Conservation (phyloP, 495 filamentous ascomycete genomes). For the Lichina pygmaea region DNA sequence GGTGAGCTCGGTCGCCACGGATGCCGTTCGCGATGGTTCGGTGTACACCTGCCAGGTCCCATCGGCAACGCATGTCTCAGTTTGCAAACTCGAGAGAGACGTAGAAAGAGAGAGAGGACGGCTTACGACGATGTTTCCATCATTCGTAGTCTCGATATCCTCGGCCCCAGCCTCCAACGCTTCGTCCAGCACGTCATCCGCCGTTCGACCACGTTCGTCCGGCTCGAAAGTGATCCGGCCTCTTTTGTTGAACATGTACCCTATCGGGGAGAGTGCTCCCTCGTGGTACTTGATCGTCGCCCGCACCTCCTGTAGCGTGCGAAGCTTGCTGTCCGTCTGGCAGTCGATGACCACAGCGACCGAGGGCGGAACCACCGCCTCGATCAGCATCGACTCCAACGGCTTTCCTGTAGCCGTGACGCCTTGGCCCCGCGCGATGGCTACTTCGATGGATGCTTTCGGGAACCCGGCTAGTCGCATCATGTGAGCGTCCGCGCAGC, state of each 20-base stretch:
- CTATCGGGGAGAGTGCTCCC: conserved; percentile 42
- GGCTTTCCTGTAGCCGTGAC: conserved; percentile 37
- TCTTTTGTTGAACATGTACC: conserved; percentile 60
- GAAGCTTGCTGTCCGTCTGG: conserved; percentile 54
- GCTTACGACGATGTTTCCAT: conserved; percentile 30
- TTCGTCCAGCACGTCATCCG: conserved; percentile 58
- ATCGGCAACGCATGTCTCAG: not conserved
- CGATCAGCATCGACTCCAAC: conserved; percentile 50
- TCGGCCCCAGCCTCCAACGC: conserved; percentile 67
- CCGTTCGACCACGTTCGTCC: conserved; percentile 22
- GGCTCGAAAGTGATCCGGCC: conserved; percentile 44
- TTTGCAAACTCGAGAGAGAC: no score
- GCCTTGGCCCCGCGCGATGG: conserved; percentile 72
- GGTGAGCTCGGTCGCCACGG: conserved; percentile 32
- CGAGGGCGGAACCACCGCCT: conserved; percentile 54
- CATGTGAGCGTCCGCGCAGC: not conserved
- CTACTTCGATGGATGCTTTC: conserved; percentile 56
- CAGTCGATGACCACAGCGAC: conserved; percentile 63
- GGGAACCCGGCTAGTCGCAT: conserved; percentile 34
- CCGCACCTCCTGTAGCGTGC: conserved; percentile 45
- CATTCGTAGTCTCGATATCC: conserved; percentile 46
- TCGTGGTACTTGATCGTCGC: conserved; percentile 35
- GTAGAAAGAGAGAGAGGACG: not conserved
- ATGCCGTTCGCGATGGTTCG: conserved; percentile 37
- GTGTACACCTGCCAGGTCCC: conserved; percentile 25